Conservation (phyloP, 2,329 filamentous ascomycete genomes). For the Aureobasidium lini region DNA sequence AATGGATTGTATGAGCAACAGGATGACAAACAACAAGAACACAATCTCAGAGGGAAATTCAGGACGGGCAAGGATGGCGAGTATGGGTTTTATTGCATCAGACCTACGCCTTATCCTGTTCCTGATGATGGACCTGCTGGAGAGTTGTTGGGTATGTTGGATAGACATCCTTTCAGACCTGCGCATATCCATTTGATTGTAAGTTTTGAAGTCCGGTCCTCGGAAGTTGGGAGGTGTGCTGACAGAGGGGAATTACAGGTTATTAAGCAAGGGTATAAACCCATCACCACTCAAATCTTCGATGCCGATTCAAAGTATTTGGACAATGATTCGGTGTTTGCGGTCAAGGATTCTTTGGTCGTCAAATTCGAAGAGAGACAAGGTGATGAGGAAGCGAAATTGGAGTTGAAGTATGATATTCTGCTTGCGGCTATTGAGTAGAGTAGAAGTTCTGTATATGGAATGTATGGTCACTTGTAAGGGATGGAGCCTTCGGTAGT, state of each 20-base stretch:
- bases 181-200: slow-evolving; percentile 56
- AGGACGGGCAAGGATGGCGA: slow-evolving; percentile 57
- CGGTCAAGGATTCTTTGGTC: slow-evolving; percentile 51
- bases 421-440: not conserved
- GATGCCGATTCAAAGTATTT: slow-evolving; percentile 58
- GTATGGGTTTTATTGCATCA: slow-evolving; percentile 45
- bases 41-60: slow-evolving; percentile 68
- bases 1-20: slow-evolving; percentile 63
- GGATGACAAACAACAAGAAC: slow-evolving; percentile 59
- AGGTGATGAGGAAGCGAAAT: slow-evolving; percentile 44
- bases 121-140: slow-evolving; percentile 52
- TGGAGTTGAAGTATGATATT: slow-evolving; percentile 46
- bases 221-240: slow-evolving; percentile 25
- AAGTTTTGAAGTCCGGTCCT: not conserved
- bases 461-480: too few relatives aligned
- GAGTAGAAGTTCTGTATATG: too few relatives aligned
- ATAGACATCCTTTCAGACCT: slow-evolving; percentile 54
- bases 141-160: slow-evolving; percentile 49
- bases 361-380: slow-evolving; percentile 50
- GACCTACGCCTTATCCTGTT: slow-evolving; percentile 44
- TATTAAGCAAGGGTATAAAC: slow-evolving; percentile 53
- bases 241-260: slow-evolving; percentile 19
- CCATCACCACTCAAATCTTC: slow-evolving; percentile 72
- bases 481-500: too few relatives aligned
- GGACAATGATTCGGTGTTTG: slow-evolving; percentile 51